These are phyloP conservation scores for Taxawa tesnikishii DNA, from an alignment of 2,329 filamentous ascomycete species.

Conservation along the genomic window DNA sequence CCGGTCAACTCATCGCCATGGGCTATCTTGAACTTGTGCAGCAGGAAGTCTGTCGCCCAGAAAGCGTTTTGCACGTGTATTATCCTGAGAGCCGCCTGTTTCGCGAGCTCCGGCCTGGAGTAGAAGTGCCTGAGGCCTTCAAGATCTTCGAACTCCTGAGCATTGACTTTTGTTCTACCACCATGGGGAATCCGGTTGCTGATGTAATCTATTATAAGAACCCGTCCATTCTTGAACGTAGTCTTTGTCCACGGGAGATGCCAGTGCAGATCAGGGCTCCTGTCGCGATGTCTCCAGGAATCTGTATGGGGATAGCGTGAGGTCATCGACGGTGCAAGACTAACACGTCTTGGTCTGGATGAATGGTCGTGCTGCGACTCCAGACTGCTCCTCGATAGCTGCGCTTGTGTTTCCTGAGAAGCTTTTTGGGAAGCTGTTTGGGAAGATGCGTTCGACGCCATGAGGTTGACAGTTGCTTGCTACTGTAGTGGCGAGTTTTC, in stretches of 20 bases:
- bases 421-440: too few species aligned
- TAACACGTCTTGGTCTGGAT: too few species aligned
- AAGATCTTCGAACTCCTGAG: slow-evolving; percentile 35
- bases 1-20: slow-evolving; percentile 33
- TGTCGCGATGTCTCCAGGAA: background rate
- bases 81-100: slow-evolving; percentile 23
- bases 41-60: slow-evolving; percentile 37
- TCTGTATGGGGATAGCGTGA: background rate
- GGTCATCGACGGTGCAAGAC: too few species aligned
- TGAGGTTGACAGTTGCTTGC: too few species aligned
- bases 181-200: slow-evolving; percentile 13
- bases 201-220: slow-evolving; percentile 40
- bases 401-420: too few species aligned
- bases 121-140: slow-evolving; percentile 33
- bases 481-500: too few species aligned
- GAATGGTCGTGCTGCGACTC: too few species aligned
- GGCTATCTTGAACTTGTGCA: slow-evolving; percentile 41
- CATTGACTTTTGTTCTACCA: slow-evolving; percentile 30
- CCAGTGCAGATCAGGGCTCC: slow-evolving; percentile 7
- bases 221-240: slow-evolving; percentile 24
- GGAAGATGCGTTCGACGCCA: too few species aligned
- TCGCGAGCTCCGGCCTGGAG: slow-evolving; percentile 19
- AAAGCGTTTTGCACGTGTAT: slow-evolving; percentile 40
- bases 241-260: slow-evolving; percentile 11
- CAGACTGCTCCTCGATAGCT: too few species aligned